Percentiles rank a stretch among this genome's conserved stretches.
Evolutionary conservation across 1,284 basidiomycete genomes (phyloP).

Genomic region (Leccinum griseonigrum): DNA sequence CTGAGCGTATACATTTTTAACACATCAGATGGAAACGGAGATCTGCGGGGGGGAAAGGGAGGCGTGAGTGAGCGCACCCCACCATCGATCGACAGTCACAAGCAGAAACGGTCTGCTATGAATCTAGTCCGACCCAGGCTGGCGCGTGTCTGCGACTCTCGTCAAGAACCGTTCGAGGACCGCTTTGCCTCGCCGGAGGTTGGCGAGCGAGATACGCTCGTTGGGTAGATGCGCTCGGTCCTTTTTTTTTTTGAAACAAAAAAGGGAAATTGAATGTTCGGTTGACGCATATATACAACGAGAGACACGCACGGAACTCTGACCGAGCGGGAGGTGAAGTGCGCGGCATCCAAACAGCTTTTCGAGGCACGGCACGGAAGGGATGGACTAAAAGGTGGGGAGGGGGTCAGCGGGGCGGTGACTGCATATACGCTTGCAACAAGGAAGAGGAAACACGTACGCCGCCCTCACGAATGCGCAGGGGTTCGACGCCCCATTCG

Average conservation of each 20-base stretch:
- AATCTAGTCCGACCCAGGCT: not conserved
- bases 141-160: conserved; percentile 32
- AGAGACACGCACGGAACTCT: conserved; percentile 60
- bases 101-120: not conserved
- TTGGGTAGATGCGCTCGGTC: conserved; percentile 88
- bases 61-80: not conserved
- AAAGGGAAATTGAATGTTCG: not conserved
- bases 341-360: conserved; percentile 84
- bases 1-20: not conserved
- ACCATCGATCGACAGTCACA: not conserved
- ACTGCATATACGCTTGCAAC: not conserved
- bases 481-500: conserved; percentile 83
- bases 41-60: not conserved
- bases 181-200: conserved; percentile 71
- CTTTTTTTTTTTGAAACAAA: conserved; percentile 32
- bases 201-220: conserved; percentile 77
- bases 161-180: conserved; percentile 73
- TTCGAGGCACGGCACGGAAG: conserved; percentile 90
- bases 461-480: conserved; percentile 93
- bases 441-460: conserved; percentile 43
- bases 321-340: conserved; percentile 87
- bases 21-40: not conserved
- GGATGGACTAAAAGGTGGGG: conserved; percentile 64
- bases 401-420: not conserved
- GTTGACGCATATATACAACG: not conserved